A percentile compares a stretch with the other conserved stretches of the same genome.
Evolutionary conservation across 2,329 filamentous ascomycete species (phyloP).

Genomic region (Emergomyces pasteurianus): DNA sequence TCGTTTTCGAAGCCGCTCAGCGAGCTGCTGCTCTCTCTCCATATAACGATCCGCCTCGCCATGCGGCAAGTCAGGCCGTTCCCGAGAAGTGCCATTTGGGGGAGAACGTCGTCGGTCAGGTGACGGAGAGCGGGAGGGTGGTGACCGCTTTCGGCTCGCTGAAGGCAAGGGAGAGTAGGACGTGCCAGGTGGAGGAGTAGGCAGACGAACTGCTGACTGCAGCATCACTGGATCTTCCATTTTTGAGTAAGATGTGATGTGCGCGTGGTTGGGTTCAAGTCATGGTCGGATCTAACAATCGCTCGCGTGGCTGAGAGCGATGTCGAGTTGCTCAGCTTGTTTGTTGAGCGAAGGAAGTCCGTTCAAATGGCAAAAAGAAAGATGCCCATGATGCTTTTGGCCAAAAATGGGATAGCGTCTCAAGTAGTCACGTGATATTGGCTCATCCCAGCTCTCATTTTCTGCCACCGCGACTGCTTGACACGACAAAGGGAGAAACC

Average conservation of each 20-base stretch:
- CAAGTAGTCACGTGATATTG: neutral
- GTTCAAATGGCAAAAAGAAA: neutral
- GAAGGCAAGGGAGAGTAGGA: slow-evolving; percentile 38
- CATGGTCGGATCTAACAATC: neutral
- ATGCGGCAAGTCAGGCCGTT: slow-evolving; percentile 33
- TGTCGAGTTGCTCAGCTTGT: neutral
- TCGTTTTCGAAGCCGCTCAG: slow-evolving; percentile 41
- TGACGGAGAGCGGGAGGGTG: slow-evolving; percentile 42
- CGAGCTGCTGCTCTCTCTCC: slow-evolving; percentile 39
- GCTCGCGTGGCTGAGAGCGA: neutral
- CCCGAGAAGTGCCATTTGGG: slow-evolving; percentile 24
- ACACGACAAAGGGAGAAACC: neutral
- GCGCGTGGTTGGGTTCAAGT: neutral
- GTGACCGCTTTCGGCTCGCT: slow-evolving; percentile 45
- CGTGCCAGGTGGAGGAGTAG: slow-evolving; percentile 41
- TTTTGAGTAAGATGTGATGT: slow-evolving; percentile 5
- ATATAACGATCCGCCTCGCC: slow-evolving; percentile 39
- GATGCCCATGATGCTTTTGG: neutral
- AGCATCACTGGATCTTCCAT: slow-evolving; percentile 38
- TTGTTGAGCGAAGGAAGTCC: neutral
- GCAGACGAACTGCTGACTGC: slow-evolving; percentile 47
- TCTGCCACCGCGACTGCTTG: neutral
- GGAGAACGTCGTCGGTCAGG: slow-evolving; percentile 39
- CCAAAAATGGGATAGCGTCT: neutral
- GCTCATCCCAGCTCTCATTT: neutral